Conservation (phyloP, 2,329 filamentous ascomycete genomes). For the Sordariomycetes sp. region DNA sequence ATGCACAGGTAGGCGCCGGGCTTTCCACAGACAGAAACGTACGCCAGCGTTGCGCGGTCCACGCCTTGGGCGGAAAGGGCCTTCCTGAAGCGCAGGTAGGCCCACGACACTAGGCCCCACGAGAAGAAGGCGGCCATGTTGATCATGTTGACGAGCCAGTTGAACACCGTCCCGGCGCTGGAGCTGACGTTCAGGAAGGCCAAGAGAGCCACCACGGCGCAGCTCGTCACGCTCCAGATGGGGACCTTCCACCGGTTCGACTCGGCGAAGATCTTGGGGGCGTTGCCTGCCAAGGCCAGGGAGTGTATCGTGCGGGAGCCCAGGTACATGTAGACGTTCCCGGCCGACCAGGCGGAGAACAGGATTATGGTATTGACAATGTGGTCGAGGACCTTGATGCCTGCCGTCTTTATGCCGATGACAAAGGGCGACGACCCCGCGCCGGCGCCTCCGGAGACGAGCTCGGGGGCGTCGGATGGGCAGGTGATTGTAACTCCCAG, state of each 20-base stretch:
- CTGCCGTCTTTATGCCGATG: constrained; percentile 35
- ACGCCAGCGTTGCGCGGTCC: neutral
- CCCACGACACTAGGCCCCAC: constrained; percentile 7
- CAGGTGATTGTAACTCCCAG: constrained; percentile 23
- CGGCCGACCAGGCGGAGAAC: constrained; percentile 44
- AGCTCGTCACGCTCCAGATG: neutral
- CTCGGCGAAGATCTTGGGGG: constrained; percentile 23
- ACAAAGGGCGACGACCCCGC: constrained; percentile 40
- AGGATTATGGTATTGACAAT: constrained; percentile 51
- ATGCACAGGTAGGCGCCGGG: constrained; percentile 6
- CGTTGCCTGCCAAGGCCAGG: constrained; percentile 25
- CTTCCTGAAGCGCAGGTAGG: constrained; percentile 5
- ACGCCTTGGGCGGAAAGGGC: neutral
- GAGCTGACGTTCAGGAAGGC: constrained; percentile 33
- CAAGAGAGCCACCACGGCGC: neutral
- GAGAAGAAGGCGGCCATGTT: constrained; percentile 8
- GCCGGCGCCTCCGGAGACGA: constrained; percentile 18
- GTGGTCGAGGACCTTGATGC: constrained; percentile 31
- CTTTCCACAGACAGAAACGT: neutral
- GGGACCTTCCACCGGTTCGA: constrained; percentile 11
- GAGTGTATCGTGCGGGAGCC: constrained; percentile 33
- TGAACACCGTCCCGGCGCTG: constrained; percentile 41
- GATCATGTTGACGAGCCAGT: constrained; percentile 33
- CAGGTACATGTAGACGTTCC: constrained; percentile 42
- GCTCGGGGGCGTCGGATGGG: constrained; percentile 19